Evolutionary conservation across 805 yeast species (phyloP), one percentile per base, ranked within the genome.

Genomic region (Komagataella kurtzmanii): DNA sequence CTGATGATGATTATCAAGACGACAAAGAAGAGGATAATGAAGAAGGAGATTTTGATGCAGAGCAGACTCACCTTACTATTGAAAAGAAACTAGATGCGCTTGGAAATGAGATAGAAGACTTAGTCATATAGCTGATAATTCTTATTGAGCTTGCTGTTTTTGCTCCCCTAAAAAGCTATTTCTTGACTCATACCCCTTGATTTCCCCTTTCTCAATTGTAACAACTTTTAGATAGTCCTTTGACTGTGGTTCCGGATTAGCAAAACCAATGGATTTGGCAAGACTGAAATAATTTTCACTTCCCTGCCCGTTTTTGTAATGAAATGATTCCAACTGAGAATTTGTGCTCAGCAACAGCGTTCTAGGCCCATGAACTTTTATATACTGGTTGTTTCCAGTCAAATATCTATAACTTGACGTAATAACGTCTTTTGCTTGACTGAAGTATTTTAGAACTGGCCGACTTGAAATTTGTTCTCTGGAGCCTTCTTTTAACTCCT

Each of bases 281-380:
- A 10, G 40, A 30, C 10, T 14, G 40, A 10, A 30, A 30, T 30
- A 30, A 14, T 30, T 30, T 10, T 30, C 40, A 30, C 40, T 30
- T 30, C 40, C 40, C 40, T 30, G 40, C 1, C 12, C 40, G 14
- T 58, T 56, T 1, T 50, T 50, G 24, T 54, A 54, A 0, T 49
- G 46, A 44, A 54, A 30, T 14, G 40, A 30, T 30, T 30, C 40
- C 40, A 30, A 30, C 14, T 30, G 40, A 30, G 70, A 58, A 36
- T 69, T 74, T 3, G 80, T 71, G 54, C 77, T 80, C 4, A 78
- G 58, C 51, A 78, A 61, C 3, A 78, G 53, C 23, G 70, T 70
- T 47, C 83, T 68, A 8, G 85, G 85, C 0, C 87, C 87, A 10
- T 69, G 61, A 3, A 81, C 65, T 44, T 68, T 72, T 43, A 80